Evolutionary conservation across 345 rosid species (phyloP).

Genomic region (Alliaria petiolata): DNA sequence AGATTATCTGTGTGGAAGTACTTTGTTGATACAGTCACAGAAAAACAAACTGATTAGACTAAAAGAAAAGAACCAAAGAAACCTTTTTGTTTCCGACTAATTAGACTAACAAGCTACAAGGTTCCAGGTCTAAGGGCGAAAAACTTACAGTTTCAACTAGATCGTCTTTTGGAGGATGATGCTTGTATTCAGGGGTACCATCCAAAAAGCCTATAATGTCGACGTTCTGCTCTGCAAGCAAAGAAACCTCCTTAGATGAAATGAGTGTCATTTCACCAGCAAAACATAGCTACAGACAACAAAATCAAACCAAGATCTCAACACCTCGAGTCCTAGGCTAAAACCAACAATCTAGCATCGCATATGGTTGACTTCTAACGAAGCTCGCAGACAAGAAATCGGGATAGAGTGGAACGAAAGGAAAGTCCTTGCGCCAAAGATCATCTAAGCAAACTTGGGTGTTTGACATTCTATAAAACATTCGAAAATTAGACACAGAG

Average conservation of each 20-base stretch:
- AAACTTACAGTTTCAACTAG: constrained; percentile 68
- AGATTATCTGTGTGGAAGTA: constrained; percentile 90
- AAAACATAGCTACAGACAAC: not conserved
- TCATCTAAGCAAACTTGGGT: not conserved
- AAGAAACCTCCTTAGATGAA: constrained; percentile 20
- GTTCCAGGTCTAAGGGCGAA: not conserved
- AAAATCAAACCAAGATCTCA: not conserved
- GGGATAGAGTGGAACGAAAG: not conserved
- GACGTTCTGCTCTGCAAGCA: constrained; percentile 43
- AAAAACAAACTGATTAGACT: constrained; percentile 11
- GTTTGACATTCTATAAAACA: not conserved
- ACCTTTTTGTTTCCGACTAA: not conserved
- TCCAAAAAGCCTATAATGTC: constrained; percentile 31
- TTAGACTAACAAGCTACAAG: not conserved
- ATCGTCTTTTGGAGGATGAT: constrained; percentile 62
- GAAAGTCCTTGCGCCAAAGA: not conserved
- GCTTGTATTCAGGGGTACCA: constrained; percentile 43
- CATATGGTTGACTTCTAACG: not conserved
- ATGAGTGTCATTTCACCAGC: not conserved
- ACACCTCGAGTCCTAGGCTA: too few relatives aligned
- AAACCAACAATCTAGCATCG: not conserved
- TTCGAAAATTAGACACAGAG: not conserved
- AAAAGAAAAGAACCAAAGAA: not conserved
- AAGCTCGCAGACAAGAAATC: not conserved
- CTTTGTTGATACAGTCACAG: constrained; percentile 32